phyloP scores from a whole-genome alignment of 805 yeast genomes.

The Zygotorulaspora florentina region DNA sequence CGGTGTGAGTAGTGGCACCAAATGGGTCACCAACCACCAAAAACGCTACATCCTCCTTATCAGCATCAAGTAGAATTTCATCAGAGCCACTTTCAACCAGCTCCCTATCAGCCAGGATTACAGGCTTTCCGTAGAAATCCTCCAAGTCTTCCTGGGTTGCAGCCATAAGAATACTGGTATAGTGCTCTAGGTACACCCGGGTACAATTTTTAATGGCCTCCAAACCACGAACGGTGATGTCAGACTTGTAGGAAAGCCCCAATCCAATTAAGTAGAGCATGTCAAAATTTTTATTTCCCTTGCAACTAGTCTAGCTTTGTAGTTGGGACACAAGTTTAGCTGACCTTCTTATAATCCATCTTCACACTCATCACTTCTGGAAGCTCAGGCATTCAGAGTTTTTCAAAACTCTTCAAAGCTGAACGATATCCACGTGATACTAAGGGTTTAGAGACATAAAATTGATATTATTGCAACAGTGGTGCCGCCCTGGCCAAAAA shows the following conservation, averaged over 20 bases:
- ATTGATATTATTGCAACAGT: no score
- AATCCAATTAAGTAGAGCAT: constrained; percentile 91
- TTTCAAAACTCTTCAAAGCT: no score
- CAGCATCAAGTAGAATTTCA: constrained; percentile 70
- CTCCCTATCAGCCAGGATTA: constrained; percentile 89
- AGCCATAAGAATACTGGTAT: constrained; percentile 93
- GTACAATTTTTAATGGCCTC: constrained; percentile 78
- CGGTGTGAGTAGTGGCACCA: constrained; percentile 98
- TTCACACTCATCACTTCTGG: no score
- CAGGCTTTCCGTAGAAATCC: constrained; percentile 77
- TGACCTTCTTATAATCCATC: no score
- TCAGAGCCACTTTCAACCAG: constrained; percentile 89
- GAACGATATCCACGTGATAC: no score
- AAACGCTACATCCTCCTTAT: constrained; percentile 81
- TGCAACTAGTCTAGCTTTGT: no score
- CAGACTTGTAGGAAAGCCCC: constrained; percentile 84
- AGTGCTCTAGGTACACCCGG: constrained; percentile 92
- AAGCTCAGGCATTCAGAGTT: no score
- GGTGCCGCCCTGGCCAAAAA: no score
- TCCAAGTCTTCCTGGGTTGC: constrained; percentile 74
- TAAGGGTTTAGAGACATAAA: no score
- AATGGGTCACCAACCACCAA: constrained; percentile 96
- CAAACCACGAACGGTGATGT: constrained; percentile 91
- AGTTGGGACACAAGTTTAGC: no score
- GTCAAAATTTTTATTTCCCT: no score